Conservation (phyloP, 169 alveolate species). For the Plasmodium gaboni region DNA sequence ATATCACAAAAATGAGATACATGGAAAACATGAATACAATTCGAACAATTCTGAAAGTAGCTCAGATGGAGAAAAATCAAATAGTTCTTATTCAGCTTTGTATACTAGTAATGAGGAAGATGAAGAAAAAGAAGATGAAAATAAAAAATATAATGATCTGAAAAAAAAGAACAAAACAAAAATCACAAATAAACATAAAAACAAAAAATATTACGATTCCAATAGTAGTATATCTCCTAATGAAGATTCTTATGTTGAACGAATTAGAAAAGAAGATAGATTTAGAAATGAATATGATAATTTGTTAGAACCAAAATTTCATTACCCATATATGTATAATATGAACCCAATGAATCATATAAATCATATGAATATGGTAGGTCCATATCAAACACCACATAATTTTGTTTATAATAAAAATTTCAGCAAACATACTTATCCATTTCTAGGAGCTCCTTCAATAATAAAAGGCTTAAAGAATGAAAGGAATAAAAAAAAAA, state of each 20-base stretch:
- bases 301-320: constrained; percentile 38
- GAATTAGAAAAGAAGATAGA: constrained; percentile 10
- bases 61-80: not conserved
- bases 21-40: constrained; percentile 2
- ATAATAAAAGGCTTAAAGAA: not conserved
- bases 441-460: not conserved
- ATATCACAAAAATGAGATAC: constrained; percentile 8
- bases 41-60: not conserved
- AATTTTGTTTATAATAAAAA: not conserved
- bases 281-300: constrained; percentile 8
- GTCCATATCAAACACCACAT: not conserved
- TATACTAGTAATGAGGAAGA: constrained; percentile 4
- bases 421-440: not conserved
- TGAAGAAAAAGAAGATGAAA: constrained; percentile 4
- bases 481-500: not conserved
- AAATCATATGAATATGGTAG: not conserved
- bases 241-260: constrained; percentile 9
- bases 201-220: constrained; percentile 41
- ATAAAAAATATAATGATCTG: not conserved
- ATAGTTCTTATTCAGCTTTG: constrained; percentile 21
- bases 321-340: constrained; percentile 24
- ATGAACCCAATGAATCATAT: too few species aligned
- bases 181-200: constrained; percentile 20
- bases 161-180: constrained; percentile 20
- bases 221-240: constrained; percentile 21